These are phyloP conservation scores for Globomyces sp. DNA, from an alignment of 371 early-diverging fungal species.

Conservation along the genomic window DNA sequence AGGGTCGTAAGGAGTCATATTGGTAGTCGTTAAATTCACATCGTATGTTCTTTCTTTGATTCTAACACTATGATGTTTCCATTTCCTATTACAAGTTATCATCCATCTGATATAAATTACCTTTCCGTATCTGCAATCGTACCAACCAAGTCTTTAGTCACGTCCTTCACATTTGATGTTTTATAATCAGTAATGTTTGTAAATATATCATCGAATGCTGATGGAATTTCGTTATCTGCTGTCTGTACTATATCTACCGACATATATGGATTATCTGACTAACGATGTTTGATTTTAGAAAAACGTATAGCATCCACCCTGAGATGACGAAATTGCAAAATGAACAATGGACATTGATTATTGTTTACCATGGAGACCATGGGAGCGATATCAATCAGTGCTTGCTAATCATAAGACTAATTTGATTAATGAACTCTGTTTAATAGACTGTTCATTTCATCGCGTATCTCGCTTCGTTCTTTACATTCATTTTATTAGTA, in stretches of 20 bases:
- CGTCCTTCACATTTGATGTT: background rate
- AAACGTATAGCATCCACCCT: too few relatives aligned
- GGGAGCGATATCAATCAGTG: too few relatives aligned
- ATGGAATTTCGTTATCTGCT: background rate
- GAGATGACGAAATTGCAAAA: too few relatives aligned
- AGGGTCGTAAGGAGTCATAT: slow-evolving; percentile 49
- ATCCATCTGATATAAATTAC: background rate
- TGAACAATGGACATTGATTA: too few relatives aligned
- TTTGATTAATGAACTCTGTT: background rate
- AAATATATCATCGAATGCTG: slow-evolving; percentile 14
- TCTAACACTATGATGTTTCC: slow-evolving; percentile 18
- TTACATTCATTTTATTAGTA: too few relatives aligned
- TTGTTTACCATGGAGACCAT: too few relatives aligned
- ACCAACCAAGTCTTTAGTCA: background rate
- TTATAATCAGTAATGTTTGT: background rate
- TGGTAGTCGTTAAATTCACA: slow-evolving; percentile 42
- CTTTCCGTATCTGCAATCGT: slow-evolving; percentile 21
- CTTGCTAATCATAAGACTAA: background rate
- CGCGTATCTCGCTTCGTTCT: too few relatives aligned
- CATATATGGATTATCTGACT: too few relatives aligned
- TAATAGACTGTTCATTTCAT: too few relatives aligned
- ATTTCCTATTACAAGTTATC: slow-evolving; percentile 15
- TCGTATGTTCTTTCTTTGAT: slow-evolving; percentile 44
- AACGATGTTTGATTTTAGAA: too few relatives aligned
- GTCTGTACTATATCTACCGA: too few relatives aligned